Conservation (phyloP, 2,329 filamentous ascomycete species). For the Xylaria sp. region DNA sequence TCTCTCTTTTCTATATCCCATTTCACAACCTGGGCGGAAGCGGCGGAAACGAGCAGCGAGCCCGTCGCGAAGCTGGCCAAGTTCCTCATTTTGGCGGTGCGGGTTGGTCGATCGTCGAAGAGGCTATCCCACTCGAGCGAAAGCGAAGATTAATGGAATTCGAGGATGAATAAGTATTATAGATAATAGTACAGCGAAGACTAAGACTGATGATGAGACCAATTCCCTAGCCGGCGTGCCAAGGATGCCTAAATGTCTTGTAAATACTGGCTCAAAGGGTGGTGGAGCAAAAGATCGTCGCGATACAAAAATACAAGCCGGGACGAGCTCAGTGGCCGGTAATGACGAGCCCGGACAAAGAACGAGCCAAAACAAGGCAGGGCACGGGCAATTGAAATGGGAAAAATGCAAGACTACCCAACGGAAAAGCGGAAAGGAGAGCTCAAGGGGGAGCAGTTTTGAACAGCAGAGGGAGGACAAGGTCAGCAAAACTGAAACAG, state of each 20-base stretch:
- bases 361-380: constrained; percentile 2
- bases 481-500: background rate
- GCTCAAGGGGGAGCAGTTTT: background rate
- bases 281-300: constrained; percentile 18
- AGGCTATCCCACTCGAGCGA: background rate
- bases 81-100: constrained; percentile 44
- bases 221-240: background rate
- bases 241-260: background rate
- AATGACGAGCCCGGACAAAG: constrained; percentile 4
- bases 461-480: background rate
- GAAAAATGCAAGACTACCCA: background rate
- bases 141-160: background rate
- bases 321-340: constrained; percentile 5
- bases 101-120: background rate
- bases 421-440: background rate
- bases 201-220: background rate
- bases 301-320: constrained; percentile 1
- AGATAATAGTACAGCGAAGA: background rate
- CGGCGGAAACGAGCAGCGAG: constrained; percentile 46
- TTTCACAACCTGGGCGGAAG: constrained; percentile 56
- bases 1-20: constrained; percentile 60
- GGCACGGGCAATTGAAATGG: background rate
- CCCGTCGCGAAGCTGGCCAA: constrained; percentile 43
- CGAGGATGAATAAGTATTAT: background rate
- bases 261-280: background rate